Percentiles rank a stretch among this genome's conserved stretches.
Conservation (phyloP, 805 yeast genomes). For the Yamadazyma paraphyllophila region DNA sequence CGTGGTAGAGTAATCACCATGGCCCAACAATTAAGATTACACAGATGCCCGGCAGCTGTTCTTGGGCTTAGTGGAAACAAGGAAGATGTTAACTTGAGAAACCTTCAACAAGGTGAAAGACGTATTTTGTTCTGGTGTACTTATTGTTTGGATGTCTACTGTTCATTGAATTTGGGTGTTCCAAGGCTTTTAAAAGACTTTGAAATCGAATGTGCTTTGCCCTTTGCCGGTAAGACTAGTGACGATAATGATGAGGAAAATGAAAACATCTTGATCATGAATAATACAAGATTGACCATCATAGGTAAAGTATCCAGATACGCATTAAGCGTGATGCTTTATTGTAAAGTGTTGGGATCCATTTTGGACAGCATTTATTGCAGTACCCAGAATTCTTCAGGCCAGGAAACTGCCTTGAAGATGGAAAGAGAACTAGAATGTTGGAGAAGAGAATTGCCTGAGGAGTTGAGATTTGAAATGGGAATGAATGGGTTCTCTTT, state of each 20-base stretch:
- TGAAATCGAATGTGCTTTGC: constrained; percentile 84
- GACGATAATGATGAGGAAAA: constrained; percentile 41
- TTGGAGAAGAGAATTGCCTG: constrained; percentile 75
- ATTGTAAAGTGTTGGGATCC: constrained; percentile 68
- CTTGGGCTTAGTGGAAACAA: constrained; percentile 52
- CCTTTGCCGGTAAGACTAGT: constrained; percentile 52
- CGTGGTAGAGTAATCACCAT: constrained; percentile 75
- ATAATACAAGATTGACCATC: constrained; percentile 56
- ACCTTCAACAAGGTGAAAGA: constrained; percentile 77
- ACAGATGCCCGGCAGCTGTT: constrained; percentile 84
- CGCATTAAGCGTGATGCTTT: constrained; percentile 65
- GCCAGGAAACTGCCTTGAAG: constrained; percentile 15
- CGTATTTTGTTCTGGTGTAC: constrained; percentile 83
- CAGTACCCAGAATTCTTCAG: constrained; percentile 43
- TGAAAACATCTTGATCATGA: constrained; percentile 57
- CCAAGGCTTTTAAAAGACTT: constrained; percentile 77
- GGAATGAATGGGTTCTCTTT: constrained; percentile 55
- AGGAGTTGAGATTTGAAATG: constrained; percentile 57
- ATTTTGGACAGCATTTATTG: constrained; percentile 70
- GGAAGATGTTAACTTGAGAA: constrained; percentile 43
- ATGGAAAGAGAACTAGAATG: constrained; percentile 69
- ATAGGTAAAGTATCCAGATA: constrained; percentile 69
- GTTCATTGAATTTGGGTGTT: constrained; percentile 75
- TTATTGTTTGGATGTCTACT: constrained; percentile 71
- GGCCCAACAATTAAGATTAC: constrained; percentile 83